Percentiles rank a stretch among this genome's conserved stretches.
Evolutionary conservation across 2,329 filamentous ascomycete species (phyloP).

Genomic region (Pseudodiploospora longispora): DNA sequence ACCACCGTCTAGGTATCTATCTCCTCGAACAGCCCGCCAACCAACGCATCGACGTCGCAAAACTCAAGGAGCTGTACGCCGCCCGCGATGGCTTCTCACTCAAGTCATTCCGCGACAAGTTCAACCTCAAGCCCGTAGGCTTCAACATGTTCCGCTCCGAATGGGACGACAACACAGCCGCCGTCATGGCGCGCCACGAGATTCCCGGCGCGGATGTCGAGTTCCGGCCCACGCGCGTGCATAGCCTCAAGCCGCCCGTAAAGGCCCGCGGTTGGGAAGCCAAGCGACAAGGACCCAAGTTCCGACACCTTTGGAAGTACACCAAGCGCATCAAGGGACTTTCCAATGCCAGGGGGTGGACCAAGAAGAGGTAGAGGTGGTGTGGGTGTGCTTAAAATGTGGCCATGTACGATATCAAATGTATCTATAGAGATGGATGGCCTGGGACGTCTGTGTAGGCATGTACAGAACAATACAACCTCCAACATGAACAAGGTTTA

Average conservation of each 20-base stretch:
- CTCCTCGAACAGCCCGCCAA: conserved; percentile 70
- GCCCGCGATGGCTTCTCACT: conserved; percentile 63
- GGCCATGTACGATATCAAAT: conserved; percentile 6
- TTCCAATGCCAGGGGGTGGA: conserved; percentile 34
- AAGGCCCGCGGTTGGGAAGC: conserved; percentile 59
- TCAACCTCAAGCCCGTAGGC: conserved; percentile 64
- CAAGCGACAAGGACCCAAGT: conserved; percentile 57
- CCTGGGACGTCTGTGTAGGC: background rate
- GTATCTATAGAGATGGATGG: background rate
- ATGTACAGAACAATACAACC: too few species aligned
- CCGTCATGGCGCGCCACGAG: conserved; percentile 73
- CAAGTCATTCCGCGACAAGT: conserved; percentile 64
- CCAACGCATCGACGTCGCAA: conserved; percentile 46
- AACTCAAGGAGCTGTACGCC: conserved; percentile 45
- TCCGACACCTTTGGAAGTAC: conserved; percentile 57
- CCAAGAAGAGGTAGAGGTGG: conserved; percentile 28
- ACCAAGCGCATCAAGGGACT: conserved; percentile 47
- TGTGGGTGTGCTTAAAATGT: background rate
- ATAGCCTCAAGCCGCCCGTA: conserved; percentile 55
- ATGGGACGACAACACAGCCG: conserved; percentile 85
- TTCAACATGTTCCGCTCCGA: conserved; percentile 79
- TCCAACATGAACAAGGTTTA: too few species aligned
- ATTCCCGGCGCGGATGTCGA: conserved; percentile 73
- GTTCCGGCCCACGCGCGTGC: conserved; percentile 71
- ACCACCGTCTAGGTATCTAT: conserved; percentile 81